These are phyloP conservation scores for Micractinium sp. DNA, from an alignment of 139 green algal genomes.

Conservation along the genomic window DNA sequence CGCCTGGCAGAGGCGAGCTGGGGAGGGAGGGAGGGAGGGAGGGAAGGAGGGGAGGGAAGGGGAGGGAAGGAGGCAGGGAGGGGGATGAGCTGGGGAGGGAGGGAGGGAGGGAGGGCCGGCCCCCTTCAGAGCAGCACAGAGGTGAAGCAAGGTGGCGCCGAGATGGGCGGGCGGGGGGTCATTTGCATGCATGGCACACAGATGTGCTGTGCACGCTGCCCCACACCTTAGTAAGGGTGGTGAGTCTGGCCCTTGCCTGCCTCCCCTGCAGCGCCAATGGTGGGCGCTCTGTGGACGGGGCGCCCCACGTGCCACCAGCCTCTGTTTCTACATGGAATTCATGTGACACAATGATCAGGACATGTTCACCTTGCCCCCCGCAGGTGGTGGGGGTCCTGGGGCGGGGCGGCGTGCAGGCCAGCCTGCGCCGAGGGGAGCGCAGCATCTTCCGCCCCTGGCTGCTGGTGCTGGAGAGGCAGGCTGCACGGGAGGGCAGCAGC, in stretches of 20 bases:
- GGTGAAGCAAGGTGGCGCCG: neutral
- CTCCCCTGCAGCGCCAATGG: neutral
- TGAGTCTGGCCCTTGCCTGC: neutral
- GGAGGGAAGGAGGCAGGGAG: neutral
- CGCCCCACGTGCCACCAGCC: no score
- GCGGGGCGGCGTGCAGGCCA: neutral
- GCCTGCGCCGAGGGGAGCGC: neutral
- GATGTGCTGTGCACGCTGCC: no score
- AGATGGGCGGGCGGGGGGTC: neutral
- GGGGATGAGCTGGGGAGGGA: neutral
- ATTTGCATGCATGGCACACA: neutral
- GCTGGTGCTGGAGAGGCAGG: neutral
- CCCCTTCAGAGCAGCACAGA: neutral
- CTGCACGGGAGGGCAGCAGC: no score
- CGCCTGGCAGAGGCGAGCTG: neutral
- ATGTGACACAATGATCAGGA: no score
- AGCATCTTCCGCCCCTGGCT: neutral
- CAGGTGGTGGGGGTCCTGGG: neutral
- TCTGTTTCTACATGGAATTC: no score
- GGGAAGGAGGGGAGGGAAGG: neutral
- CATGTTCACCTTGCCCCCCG: no score
- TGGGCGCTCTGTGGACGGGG: no score
- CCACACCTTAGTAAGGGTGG: no score
- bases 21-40: neutral
- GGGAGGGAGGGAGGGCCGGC: no score